Evolutionary conservation across 164 flowering plant genomes (phyloP).

Genomic region (Litsea cubeba): DNA sequence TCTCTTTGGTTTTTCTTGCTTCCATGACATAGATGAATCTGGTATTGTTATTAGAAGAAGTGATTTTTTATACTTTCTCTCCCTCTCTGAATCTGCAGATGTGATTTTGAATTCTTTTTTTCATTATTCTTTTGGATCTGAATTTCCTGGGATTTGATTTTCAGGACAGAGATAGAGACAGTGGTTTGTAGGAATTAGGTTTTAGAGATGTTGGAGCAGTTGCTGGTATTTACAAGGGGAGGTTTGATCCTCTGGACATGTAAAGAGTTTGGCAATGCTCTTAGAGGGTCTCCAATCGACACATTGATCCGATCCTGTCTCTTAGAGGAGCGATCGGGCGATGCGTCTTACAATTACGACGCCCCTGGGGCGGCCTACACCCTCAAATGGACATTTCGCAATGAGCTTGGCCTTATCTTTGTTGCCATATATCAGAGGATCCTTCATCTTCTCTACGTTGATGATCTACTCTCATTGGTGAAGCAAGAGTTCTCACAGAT

Average conservation of each 20-base stretch:
- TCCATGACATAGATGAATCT: no score
- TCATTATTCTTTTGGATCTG: no score
- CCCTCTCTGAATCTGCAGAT: no score
- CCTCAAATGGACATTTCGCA: slow-evolving; percentile 90
- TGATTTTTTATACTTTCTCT: no score
- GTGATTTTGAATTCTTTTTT: no score
- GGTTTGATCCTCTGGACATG: slow-evolving; percentile 98
- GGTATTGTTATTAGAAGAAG: no score
- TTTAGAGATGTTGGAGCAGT: slow-evolving; percentile 74
- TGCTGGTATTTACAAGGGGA: slow-evolving; percentile 88
- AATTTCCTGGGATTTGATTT: neutral
- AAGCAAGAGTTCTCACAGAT: slow-evolving; percentile 70
- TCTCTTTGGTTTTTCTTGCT: no score
- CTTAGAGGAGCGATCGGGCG: slow-evolving; percentile 94
- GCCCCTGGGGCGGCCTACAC: slow-evolving; percentile 80
- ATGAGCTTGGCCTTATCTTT: slow-evolving; percentile 89
- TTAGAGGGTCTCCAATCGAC: slow-evolving; percentile 90
- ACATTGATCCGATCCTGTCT: slow-evolving; percentile 87
- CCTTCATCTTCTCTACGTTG: slow-evolving; percentile 86
- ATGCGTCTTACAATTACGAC: slow-evolving; percentile 70
- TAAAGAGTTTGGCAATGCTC: slow-evolving; percentile 84
- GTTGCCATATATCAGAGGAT: slow-evolving; percentile 89
- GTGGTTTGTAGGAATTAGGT: neutral
- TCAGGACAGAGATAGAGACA: neutral
- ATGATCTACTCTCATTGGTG: slow-evolving; percentile 78